Evolutionary conservation across 2,329 filamentous ascomycete genomes (phyloP), one percentile per base, ranked within the genome.

Genomic region (Paracorniculantispora psalliotae): DNA sequence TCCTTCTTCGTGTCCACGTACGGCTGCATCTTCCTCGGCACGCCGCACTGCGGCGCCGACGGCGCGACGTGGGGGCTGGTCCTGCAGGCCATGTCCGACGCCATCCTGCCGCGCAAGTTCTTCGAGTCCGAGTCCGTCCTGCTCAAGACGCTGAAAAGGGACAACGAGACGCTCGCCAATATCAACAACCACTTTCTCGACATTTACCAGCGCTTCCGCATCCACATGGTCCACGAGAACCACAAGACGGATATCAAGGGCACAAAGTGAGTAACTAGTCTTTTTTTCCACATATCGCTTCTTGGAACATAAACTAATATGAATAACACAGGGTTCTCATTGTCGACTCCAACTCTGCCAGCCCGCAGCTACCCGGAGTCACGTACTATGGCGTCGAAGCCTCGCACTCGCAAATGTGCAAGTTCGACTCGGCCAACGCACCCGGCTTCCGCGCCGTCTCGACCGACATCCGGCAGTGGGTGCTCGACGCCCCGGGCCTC

Each of bases 201-300:
- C 54, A 84, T 91, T 28, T 85, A 89, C 62, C 81, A 84, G 59
- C 80, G 85, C 1, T 91, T 90, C 67, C 81, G 84, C 63, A 85
- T 92, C 53, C 88, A 89, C 66, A 90, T 91, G 81, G 89, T 86
- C 39, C 88, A 91, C 58, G 89, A 92, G 68, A 87, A 86, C 48
- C 83, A 87, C 64, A 87, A 86, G 62, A 90, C 87, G 0, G 84
- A 90, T 63, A 66, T 91, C 37, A 87, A 82, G 64, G 84, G 83
- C 2, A 84, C 84, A 1, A 85, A 75, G 74, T 77, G 65, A 48
- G 74, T 66, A 10, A 25, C 15, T 26, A 8, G 23, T 21, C 43
- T n/a, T 12, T 10, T n/a, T 17, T 35, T 23, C 9, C 46, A 15
- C n/a, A 23, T n/a, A 41, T 44, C 10, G 17, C 10, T 39, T 17